These are phyloP conservation scores for Thalassiosira allenii DNA, from an alignment of 352 stramenopile species.

Conservation along the genomic window DNA sequence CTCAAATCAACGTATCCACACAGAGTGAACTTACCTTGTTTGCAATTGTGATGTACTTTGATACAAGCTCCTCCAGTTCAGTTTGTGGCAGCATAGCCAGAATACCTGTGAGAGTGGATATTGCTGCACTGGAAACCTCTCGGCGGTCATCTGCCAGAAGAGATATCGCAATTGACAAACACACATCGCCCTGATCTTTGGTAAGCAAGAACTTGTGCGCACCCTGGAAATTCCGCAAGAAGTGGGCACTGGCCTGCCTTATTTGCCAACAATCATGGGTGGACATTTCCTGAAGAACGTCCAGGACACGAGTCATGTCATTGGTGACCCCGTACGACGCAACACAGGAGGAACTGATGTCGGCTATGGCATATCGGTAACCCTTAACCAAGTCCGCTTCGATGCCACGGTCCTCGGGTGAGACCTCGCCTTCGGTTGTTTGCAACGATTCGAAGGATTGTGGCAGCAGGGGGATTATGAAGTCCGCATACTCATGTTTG, in stretches of 20 bases:
- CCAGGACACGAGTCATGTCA: constrained; percentile 71
- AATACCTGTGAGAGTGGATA: constrained; percentile 83
- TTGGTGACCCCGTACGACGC: constrained; percentile 65
- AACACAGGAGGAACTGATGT: constrained; percentile 79
- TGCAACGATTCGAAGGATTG: constrained; percentile 80
- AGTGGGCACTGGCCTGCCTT: constrained; percentile 79
- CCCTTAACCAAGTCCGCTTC: constrained; percentile 83
- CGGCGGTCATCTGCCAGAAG: constrained; percentile 79
- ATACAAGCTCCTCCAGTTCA: constrained; percentile 63
- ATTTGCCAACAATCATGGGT: constrained; percentile 83
- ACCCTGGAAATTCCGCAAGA: constrained; percentile 84
- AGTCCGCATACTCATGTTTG: constrained; percentile 81
- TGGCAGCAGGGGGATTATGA: constrained; percentile 81
- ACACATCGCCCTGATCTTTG: constrained; percentile 60
- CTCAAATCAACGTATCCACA: no score
- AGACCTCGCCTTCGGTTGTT: constrained; percentile 56
- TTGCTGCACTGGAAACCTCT: constrained; percentile 72
- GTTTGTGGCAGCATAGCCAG: constrained; percentile 65
- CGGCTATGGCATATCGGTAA: constrained; percentile 66
- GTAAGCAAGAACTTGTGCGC: constrained; percentile 85
- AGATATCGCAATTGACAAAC: constrained; percentile 69
- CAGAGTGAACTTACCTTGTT: no score
- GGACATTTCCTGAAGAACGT: constrained; percentile 60
- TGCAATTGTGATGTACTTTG: constrained; percentile 80
- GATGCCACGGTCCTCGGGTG: constrained; percentile 57